Evolutionary conservation across 1,139 yeast species (phyloP).

Genomic region (Suhomyces chickasaworum): DNA sequence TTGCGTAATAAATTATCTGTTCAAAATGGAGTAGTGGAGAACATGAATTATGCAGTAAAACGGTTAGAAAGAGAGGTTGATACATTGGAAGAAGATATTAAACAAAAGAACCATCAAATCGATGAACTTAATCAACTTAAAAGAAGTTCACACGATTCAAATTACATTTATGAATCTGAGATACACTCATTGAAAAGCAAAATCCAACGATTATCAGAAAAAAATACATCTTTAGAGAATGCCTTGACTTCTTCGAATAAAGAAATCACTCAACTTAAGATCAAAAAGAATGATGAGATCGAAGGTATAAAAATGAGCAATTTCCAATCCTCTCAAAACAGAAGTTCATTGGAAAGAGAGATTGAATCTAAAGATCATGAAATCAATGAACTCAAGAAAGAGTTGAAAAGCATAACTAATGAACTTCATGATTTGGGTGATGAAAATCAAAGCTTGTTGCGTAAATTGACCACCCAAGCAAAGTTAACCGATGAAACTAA

Average conservation of each 20-base stretch:
- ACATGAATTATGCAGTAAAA: constrained; percentile 6
- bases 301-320: constrained; percentile 4
- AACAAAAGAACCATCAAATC: constrained; percentile 14
- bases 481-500: neutral
- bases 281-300: constrained; percentile 3
- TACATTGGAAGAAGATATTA: constrained; percentile 16
- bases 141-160: constrained; percentile 9
- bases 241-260: constrained; percentile 5
- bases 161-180: constrained; percentile 14
- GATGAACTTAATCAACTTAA: constrained; percentile 14
- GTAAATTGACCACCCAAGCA: constrained; percentile 10
- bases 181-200: constrained; percentile 14
- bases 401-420: constrained; percentile 5
- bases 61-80: constrained; percentile 17
- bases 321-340: neutral
- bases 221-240: constrained; percentile 11
- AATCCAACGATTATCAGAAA: constrained; percentile 11
- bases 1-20: constrained; percentile 1
- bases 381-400: neutral
- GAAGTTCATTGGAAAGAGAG: constrained; percentile 2
- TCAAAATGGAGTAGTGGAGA: constrained; percentile 4
- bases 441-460: constrained; percentile 14
- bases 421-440: constrained; percentile 8
- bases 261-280: constrained; percentile 6
- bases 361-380: constrained; percentile 1